Conservation (phyloP, 139 green algal species). For the Edaphochlamys debaryana region DNA sequence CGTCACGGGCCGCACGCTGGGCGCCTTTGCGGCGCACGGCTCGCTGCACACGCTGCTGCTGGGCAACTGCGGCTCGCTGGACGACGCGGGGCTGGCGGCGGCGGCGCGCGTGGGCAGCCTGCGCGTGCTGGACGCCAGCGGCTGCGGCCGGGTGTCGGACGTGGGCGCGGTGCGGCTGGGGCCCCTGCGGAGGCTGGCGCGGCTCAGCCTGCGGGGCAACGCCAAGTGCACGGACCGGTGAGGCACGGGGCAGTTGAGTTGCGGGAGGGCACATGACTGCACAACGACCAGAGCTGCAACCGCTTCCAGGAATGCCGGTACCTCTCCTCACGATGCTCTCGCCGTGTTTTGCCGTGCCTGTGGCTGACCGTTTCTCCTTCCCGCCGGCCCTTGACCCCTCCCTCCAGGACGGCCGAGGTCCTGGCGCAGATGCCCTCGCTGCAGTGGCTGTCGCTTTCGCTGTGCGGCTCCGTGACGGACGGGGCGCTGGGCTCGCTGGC, state of each 20-base stretch:
- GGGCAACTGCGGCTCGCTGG: constrained; percentile 34
- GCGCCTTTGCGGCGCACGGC: constrained; percentile 38
- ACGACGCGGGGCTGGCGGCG: neutral
- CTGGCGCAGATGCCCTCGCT: constrained; percentile 43
- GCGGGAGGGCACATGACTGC: too few relatives aligned
- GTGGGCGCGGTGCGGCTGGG: constrained; percentile 6
- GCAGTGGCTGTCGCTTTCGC: constrained; percentile 53
- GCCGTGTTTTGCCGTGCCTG: too few relatives aligned
- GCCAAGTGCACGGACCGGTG: constrained; percentile 24
- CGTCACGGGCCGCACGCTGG: constrained; percentile 19
- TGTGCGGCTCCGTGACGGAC: constrained; percentile 29
- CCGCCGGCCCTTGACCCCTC: too few relatives aligned
- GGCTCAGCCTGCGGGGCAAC: constrained; percentile 19
- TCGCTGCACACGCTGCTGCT: constrained; percentile 47
- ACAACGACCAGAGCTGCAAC: too few relatives aligned
- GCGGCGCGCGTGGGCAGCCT: constrained; percentile 10
- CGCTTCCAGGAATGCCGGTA: too few relatives aligned
- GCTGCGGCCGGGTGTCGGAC: constrained; percentile 18
- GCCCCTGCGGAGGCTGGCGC: constrained; percentile 15
- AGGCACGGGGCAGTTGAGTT: too few relatives aligned
- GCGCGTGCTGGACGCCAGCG: constrained; percentile 44
- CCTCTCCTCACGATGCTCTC: too few relatives aligned
- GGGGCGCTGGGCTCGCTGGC: neutral
- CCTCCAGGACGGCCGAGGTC: constrained; percentile 34
- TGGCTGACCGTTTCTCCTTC: too few relatives aligned